Percentiles rank a stretch among this genome's conserved stretches.
Evolutionary conservation across 2,329 filamentous ascomycete species (phyloP).

Genomic region (Bimuria novae-zelandiae): DNA sequence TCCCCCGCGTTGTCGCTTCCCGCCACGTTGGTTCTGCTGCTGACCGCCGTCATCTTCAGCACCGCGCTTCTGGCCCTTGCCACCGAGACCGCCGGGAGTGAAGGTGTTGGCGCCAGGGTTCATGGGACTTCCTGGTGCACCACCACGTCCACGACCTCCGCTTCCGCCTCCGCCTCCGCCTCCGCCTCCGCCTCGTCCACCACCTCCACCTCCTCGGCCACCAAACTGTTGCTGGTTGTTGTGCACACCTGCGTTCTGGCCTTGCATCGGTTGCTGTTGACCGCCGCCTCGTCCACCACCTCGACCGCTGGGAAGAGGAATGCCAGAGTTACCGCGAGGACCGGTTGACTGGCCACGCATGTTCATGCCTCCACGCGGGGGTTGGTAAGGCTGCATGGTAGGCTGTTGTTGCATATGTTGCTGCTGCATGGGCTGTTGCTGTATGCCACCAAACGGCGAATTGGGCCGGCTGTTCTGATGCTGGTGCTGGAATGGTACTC

Average conservation of each 20-base stretch:
- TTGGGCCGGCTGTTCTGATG: slow-evolving; percentile 17
- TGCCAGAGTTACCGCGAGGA: slow-evolving; percentile 37
- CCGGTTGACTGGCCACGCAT: slow-evolving; percentile 31
- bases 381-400: slow-evolving; percentile 17
- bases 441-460: slow-evolving; percentile 27
- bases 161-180: slow-evolving; percentile 21
- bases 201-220: slow-evolving; percentile 32
- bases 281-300: slow-evolving; percentile 23
- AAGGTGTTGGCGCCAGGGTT: slow-evolving; percentile 45
- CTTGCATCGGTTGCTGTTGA: slow-evolving; percentile 23
- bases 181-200: slow-evolving; percentile 27
- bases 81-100: slow-evolving; percentile 32
- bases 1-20: slow-evolving; percentile 36
- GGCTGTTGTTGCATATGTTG: background rate
- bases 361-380: slow-evolving; percentile 28
- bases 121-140: slow-evolving; percentile 30
- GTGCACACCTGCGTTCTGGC: slow-evolving; percentile 16
- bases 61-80: slow-evolving; percentile 41
- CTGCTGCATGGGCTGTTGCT: slow-evolving; percentile 20
- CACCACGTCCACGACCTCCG: slow-evolving; percentile 23
- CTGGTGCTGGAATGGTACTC: slow-evolving; percentile 8
- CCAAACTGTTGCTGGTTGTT: slow-evolving; percentile 26
- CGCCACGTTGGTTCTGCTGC: slow-evolving; percentile 26
- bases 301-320: slow-evolving; percentile 38
- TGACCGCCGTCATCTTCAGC: slow-evolving; percentile 37